phyloP scores from a whole-genome alignment of 1,284 basidiomycete species.

The Austroboletus novae-zelandiae region DNA sequence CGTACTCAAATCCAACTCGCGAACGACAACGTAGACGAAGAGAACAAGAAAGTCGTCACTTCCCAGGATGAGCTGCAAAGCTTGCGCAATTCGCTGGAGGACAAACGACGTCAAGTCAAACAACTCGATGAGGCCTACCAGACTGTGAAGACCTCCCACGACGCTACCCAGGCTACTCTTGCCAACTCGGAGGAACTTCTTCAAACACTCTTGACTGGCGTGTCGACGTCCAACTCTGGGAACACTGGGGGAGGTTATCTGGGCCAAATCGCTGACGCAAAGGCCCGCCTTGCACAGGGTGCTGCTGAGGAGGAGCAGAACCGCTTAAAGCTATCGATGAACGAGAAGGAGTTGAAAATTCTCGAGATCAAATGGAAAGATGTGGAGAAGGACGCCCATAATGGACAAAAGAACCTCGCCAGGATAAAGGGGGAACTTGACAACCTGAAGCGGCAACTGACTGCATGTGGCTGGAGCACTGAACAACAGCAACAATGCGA shows the following conservation, averaged over 20 bases:
- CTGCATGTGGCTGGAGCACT: constrained; percentile 75
- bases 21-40: constrained; percentile 76
- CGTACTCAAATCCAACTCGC: constrained; percentile 88
- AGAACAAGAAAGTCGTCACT: constrained; percentile 61
- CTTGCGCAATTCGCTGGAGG: constrained; percentile 54
- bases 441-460: constrained; percentile 51
- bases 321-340: constrained; percentile 75
- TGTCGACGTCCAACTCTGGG: constrained; percentile 66
- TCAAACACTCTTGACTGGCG: constrained; percentile 91
- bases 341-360: constrained; percentile 77
- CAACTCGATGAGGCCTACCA: constrained; percentile 63
- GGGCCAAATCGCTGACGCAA: constrained; percentile 93
- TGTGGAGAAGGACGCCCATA: constrained; percentile 80
- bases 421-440: constrained; percentile 62
- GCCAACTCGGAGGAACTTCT: constrained; percentile 88
- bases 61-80: constrained; percentile 60
- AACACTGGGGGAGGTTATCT: constrained; percentile 85
- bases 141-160: constrained; percentile 72
- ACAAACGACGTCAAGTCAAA: constrained; percentile 61
- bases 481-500: constrained; percentile 74
- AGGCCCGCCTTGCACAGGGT: constrained; percentile 72
- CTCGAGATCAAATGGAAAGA: constrained; percentile 83
- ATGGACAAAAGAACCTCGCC: constrained; percentile 71
- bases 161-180: constrained; percentile 61
- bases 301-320: constrained; percentile 86